Percentiles rank a stretch among this genome's conserved stretches.
phyloP scores from a whole-genome alignment of 2,329 filamentous ascomycete species.

The Aspergillus tanneri region DNA sequence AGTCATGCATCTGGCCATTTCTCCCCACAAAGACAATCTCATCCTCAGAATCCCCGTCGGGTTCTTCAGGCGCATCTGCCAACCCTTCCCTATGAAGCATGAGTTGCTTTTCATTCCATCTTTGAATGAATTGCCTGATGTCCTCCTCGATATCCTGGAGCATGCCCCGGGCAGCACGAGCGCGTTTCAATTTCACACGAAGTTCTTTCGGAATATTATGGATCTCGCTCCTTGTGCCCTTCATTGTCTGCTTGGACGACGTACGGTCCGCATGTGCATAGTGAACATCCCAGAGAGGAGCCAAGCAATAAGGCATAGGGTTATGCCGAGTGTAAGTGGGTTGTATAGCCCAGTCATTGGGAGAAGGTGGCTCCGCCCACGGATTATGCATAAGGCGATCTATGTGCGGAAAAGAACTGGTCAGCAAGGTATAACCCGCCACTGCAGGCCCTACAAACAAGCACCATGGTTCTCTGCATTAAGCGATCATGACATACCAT shows the following conservation, averaged over 20 bases:
- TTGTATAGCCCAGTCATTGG: constrained; percentile 77
- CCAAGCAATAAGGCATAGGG: constrained; percentile 82
- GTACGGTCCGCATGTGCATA: constrained; percentile 44
- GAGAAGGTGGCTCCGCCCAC: constrained; percentile 76
- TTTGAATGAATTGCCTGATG: constrained; percentile 69
- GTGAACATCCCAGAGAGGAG: constrained; percentile 75
- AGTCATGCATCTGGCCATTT: constrained; percentile 63
- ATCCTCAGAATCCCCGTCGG: constrained; percentile 64
- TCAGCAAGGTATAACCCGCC: constrained; percentile 20
- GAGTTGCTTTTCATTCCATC: constrained; percentile 57
- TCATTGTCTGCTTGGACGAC: constrained; percentile 40
- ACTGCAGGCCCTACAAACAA: not conserved
- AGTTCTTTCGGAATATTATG: constrained; percentile 73
- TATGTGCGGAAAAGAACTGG: constrained; percentile 38
- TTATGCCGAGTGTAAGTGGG: constrained; percentile 75
- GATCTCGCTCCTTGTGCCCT: constrained; percentile 33
- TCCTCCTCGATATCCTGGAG: constrained; percentile 83
- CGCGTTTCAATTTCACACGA: constrained; percentile 74
- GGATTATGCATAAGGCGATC: constrained; percentile 86
- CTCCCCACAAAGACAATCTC: constrained; percentile 88
- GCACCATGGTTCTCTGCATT: not conserved
- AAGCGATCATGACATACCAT: constrained; percentile 59
- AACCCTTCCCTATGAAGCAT: constrained; percentile 48
- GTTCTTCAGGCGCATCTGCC: constrained; percentile 43
- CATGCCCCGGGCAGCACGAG: constrained; percentile 73